These are phyloP conservation scores for Ustilago nuda DNA, from an alignment of 1,284 basidiomycete genomes.

Conservation along the genomic window DNA sequence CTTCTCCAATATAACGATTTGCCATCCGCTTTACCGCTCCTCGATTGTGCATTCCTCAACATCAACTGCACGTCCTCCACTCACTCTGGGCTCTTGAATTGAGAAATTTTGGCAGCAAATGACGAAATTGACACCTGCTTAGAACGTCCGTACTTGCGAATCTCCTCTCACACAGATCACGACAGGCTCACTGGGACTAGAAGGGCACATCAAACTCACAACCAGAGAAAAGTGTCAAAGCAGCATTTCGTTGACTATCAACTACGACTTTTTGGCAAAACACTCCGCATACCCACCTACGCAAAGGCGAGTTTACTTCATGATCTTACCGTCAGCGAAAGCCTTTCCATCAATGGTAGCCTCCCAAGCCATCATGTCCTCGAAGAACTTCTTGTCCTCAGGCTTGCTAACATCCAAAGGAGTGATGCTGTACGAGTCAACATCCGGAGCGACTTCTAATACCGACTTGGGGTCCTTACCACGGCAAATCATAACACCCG, in stretches of 20 bases:
- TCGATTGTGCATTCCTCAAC: too few species aligned
- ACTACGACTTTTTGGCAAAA: slow-evolving; percentile 2
- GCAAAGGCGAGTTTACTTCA: slow-evolving; percentile 54
- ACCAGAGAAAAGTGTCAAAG: background rate
- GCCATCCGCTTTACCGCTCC: too few species aligned
- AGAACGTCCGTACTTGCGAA: background rate
- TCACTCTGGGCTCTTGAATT: background rate
- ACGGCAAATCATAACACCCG: slow-evolving; percentile 83
- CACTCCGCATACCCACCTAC: background rate
- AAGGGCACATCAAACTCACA: background rate
- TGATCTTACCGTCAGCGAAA: slow-evolving; percentile 66
- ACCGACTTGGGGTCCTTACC: slow-evolving; percentile 73
- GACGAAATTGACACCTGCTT: background rate
- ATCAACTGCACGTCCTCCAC: background rate
- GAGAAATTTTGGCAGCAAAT: background rate
- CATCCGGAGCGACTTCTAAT: slow-evolving; percentile 80
- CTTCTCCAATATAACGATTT: too few species aligned
- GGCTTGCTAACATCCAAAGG: slow-evolving; percentile 70
- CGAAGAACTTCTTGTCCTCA: slow-evolving; percentile 69
- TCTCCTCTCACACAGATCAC: background rate
- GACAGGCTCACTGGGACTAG: background rate
- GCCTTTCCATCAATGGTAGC: slow-evolving; percentile 58
- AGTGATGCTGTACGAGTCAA: slow-evolving; percentile 86
- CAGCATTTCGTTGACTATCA: background rate
- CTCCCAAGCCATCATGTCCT: slow-evolving; percentile 69